Percentiles rank a stretch among this genome's conserved stretches.
These are phyloP conservation scores for Diplodia mutila DNA, from an alignment of 2,329 filamentous ascomycete genomes.

Conservation along the genomic window DNA sequence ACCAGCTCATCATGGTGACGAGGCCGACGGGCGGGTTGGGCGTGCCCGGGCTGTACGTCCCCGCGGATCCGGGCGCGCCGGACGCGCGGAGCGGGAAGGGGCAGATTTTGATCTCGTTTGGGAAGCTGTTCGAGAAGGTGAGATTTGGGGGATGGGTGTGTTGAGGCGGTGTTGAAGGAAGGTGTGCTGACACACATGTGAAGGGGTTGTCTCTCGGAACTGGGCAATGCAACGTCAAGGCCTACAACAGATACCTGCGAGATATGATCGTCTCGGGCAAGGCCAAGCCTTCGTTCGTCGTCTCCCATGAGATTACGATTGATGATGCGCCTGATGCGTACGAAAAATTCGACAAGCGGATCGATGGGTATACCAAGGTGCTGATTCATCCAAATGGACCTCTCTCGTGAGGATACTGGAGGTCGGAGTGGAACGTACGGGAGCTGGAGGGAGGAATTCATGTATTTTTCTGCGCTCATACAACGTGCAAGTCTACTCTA, in stretches of 20 bases:
- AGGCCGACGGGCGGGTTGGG: constrained; percentile 64
- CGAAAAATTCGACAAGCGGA: constrained; percentile 67
- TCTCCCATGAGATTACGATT: constrained; percentile 66
- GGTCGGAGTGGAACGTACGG: neutral
- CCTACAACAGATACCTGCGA: constrained; percentile 67
- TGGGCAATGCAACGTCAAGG: constrained; percentile 70
- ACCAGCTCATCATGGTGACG: constrained; percentile 67
- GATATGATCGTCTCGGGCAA: constrained; percentile 67
- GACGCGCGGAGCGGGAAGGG: constrained; percentile 65
- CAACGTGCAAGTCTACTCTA: too few relatives aligned
- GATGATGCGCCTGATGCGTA: constrained; percentile 65
- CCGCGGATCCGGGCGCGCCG: constrained; percentile 64
- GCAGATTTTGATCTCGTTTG: constrained; percentile 66
- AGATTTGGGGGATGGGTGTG: constrained; percentile 12
- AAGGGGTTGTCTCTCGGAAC: constrained; percentile 64
- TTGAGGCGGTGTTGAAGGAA: neutral
- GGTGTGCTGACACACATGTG: constrained; percentile 8
- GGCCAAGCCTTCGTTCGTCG: constrained; percentile 69
- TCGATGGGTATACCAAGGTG: constrained; percentile 71
- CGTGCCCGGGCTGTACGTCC: constrained; percentile 60
- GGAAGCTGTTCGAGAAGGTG: constrained; percentile 71
- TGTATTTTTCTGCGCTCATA: neutral
- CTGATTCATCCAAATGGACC: constrained; percentile 67
- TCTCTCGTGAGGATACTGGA: neutral
- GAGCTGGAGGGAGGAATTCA: neutral